phyloP scores from a whole-genome alignment of 2,329 filamentous ascomycete genomes.

The Trichothecium sympodiale region DNA sequence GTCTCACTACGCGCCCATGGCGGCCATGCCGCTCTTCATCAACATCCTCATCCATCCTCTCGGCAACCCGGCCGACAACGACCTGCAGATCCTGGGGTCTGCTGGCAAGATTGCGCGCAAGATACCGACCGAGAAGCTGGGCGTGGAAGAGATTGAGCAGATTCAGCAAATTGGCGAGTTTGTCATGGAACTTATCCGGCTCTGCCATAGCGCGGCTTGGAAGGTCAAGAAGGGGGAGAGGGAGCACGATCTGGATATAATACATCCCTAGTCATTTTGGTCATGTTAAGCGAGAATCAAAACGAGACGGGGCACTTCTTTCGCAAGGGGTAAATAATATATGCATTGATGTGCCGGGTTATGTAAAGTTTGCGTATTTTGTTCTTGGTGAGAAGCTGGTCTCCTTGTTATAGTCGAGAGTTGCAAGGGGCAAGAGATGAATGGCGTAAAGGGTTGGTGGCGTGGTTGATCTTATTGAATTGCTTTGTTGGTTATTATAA shows the following conservation, averaged over 20 bases:
- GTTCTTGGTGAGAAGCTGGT: too few relatives aligned
- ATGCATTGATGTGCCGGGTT: too few relatives aligned
- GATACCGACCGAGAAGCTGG: conserved; percentile 3
- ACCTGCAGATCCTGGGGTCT: conserved; percentile 6
- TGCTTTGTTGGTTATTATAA: too few relatives aligned
- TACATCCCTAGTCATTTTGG: conserved; percentile 1
- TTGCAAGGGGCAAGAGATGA: too few relatives aligned
- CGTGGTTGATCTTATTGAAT: too few relatives aligned
- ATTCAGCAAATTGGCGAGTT: conserved; percentile 5
- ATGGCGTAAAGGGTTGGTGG: too few relatives aligned
- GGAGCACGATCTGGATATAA: conserved; percentile 4
- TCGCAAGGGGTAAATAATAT: too few relatives aligned
- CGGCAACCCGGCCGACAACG: conserved; percentile 3
- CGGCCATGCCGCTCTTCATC: conserved; percentile 8
- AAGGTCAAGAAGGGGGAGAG: conserved; percentile 6
- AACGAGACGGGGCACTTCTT: too few relatives aligned
- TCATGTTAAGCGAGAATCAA: too few relatives aligned
- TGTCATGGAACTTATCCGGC: conserved; percentile 6
- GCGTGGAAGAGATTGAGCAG: conserved; percentile 3
- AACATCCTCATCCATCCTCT: conserved; percentile 10
- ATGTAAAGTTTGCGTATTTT: too few relatives aligned
- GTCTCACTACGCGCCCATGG: conserved; percentile 6
- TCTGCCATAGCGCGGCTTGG: conserved; percentile 6
- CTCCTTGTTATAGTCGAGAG: too few relatives aligned
- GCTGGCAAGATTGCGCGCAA: conserved; percentile 3